Evolutionary conservation across 768 basidiomycete species (phyloP).

Genomic region (Leccinum aurantiacum): DNA sequence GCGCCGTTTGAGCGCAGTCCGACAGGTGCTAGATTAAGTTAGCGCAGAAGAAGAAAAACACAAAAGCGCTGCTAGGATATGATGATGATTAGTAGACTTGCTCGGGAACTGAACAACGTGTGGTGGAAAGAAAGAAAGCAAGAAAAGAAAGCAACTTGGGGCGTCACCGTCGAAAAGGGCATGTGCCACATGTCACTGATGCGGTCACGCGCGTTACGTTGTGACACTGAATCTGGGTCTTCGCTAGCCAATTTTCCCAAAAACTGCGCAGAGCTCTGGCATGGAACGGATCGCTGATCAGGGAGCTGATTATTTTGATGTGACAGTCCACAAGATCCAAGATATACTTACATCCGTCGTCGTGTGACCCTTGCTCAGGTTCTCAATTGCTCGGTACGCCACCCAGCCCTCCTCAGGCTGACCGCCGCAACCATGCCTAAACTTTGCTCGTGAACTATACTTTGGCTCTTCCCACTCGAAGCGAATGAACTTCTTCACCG

Average conservation of each 20-base stretch:
- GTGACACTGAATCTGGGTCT: slow-evolving; percentile 17
- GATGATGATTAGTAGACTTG: not conserved
- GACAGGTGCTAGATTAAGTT: slow-evolving; percentile 9
- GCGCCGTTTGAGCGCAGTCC: slow-evolving; percentile 31
- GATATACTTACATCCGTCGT: not conserved
- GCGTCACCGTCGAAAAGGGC: not conserved
- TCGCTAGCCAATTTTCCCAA: slow-evolving; percentile 16
- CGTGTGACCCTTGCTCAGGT: not conserved
- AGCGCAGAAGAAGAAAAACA: not conserved
- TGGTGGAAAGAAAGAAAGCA: not conserved
- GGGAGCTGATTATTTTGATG: slow-evolving; percentile 6
- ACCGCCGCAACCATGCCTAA: not conserved
- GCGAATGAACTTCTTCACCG: not conserved
- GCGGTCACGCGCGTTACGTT: slow-evolving; percentile 16
- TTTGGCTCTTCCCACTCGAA: slow-evolving; percentile 8
- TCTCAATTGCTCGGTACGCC: slow-evolving; percentile 10
- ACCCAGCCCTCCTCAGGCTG: not conserved
- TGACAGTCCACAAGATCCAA: slow-evolving; percentile 17
- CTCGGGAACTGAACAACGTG: slow-evolving; percentile 6
- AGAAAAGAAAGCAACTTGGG: not conserved
- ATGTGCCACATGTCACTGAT: not conserved
- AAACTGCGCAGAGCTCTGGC: slow-evolving; percentile 1
- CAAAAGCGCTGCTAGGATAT: not conserved
- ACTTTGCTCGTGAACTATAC: slow-evolving; percentile 2
- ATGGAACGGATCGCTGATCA: slow-evolving; percentile 14